Percentiles rank a stretch among this genome's conserved stretches.
Evolutionary conservation across 805 yeast species (phyloP).

Genomic region (Metschnikowia anglica): DNA sequence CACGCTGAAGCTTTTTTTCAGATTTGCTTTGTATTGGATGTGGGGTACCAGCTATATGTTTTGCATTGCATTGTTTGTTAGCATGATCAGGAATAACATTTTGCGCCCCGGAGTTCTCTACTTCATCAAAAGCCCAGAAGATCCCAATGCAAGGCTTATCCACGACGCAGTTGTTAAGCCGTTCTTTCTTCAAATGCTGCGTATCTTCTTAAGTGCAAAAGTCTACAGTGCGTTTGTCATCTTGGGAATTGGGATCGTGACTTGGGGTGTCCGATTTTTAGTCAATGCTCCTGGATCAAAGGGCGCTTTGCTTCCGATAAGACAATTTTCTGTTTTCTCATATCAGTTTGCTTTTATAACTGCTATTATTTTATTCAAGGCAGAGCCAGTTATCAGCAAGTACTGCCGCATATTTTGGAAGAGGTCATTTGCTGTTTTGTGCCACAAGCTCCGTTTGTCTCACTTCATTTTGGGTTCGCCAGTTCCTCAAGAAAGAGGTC

Average conservation of each 20-base stretch:
- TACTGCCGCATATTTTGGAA: slow-evolving; percentile 60
- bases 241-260: slow-evolving; percentile 69
- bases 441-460: slow-evolving; percentile 64
- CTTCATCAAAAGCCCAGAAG: slow-evolving; percentile 92
- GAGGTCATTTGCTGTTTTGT: slow-evolving; percentile 52
- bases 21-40: slow-evolving; percentile 49
- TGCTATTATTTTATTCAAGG: slow-evolving; percentile 5
- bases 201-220: slow-evolving; percentile 69
- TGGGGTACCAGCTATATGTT: slow-evolving; percentile 86
- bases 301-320: slow-evolving; percentile 29
- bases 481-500: slow-evolving; percentile 68
- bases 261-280: slow-evolving; percentile 44
- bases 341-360: slow-evolving; percentile 5
- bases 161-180: slow-evolving; percentile 86
- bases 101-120: slow-evolving; percentile 87
- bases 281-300: slow-evolving; percentile 19
- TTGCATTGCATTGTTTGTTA: slow-evolving; percentile 78
- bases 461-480: slow-evolving; percentile 74
- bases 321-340: slow-evolving; percentile 11
- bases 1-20: slow-evolving; percentile 23
- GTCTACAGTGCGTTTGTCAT: slow-evolving; percentile 74
- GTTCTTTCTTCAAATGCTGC: slow-evolving; percentile 64
- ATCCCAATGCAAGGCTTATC: slow-evolving; percentile 80
- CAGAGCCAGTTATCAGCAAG: slow-evolving; percentile 17
- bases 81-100: slow-evolving; percentile 71